Base-by-base conservation (phyloP, 2,329 filamentous ascomycete species). In the Aspergillus tubingensis region DNA sequence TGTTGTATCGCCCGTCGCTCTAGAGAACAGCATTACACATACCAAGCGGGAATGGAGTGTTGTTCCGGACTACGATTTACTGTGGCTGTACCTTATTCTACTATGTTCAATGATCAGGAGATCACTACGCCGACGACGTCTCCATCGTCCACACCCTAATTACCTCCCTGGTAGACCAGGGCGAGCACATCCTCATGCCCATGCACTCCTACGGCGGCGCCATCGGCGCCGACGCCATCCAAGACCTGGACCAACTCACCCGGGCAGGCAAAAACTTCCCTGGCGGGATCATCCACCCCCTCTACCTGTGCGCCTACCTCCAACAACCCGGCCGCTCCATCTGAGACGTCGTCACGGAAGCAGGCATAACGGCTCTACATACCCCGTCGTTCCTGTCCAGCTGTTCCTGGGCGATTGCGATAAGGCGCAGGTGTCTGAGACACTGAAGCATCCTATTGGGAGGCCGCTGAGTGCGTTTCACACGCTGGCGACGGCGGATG, bases 171-270 rank as follows among this genome's bases (percentile, higher is more conserved):
- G 32, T 58, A 17, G 51, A 62, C 0, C 47, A 57, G 5, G 65
- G 65, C 11, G 56, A 68, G 15, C 55, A 58, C 5, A 60, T 71
- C 5, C 23, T 66, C 8, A 47, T 69, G 51, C 41, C 70, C 15
- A 65, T 70, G 62, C 69, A 71, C 27, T 70, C 69, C 13, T 72
- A 72, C 54, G 68, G 69, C 39, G 68, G 69, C 4, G 62, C 59
- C 21, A 62, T 69, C 19, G 66, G 68, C 15, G 65, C 64, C 3
- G 65, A 65, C 21, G 67, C 67, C 11, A 57, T 64, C 17, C 48
- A 63, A 17, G 67, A 61, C 5, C 61, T 70, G 1, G 52, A 58
- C 8, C 57, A 5, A 51, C 58, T 19, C 65, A 65, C 8, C 25
- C 57, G 11, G 7, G 27, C 27, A 8, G 8, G 7, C 27, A 30